Evolutionary conservation across 805 yeast species (phyloP).

Genomic region (Yarrowia bubula): DNA sequence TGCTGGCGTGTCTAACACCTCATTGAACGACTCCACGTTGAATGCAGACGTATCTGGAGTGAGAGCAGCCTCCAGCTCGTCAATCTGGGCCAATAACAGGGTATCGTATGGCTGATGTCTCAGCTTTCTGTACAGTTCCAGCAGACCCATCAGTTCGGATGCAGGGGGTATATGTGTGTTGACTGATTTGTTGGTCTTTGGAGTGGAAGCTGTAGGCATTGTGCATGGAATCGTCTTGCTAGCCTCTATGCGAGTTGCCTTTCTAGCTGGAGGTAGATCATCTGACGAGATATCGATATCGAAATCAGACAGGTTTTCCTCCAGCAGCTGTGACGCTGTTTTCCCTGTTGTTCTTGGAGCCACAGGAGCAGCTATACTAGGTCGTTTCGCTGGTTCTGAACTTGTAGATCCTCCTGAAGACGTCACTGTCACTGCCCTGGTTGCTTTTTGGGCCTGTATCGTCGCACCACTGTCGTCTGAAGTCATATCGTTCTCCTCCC

Average conservation of each 20-base stretch:
- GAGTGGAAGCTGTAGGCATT: background rate
- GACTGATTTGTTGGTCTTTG: background rate
- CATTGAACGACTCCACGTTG: background rate
- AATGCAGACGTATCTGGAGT: background rate
- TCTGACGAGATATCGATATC: constrained; percentile 9
- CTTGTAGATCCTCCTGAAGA: background rate
- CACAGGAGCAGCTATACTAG: no score
- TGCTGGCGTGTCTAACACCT: constrained; percentile 5
- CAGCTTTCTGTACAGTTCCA: constrained; percentile 6
- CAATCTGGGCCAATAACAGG: constrained; percentile 1
- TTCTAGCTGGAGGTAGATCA: background rate
- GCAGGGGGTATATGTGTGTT: background rate
- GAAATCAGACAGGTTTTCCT: background rate
- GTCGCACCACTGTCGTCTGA: background rate
- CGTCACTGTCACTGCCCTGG: background rate
- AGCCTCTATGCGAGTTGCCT: background rate
- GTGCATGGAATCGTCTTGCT: constrained; percentile 4
- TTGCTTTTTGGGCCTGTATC: background rate
- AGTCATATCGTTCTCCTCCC: background rate
- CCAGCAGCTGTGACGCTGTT: no score
- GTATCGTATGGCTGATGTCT: background rate
- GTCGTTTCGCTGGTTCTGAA: background rate
- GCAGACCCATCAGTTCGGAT: background rate
- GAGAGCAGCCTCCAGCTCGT: constrained; percentile 19
- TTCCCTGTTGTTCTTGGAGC: no score